These are phyloP conservation scores for Saccharomycopsis hybrid DNA, from an alignment of 1,139 yeast species.

Conservation along the genomic window DNA sequence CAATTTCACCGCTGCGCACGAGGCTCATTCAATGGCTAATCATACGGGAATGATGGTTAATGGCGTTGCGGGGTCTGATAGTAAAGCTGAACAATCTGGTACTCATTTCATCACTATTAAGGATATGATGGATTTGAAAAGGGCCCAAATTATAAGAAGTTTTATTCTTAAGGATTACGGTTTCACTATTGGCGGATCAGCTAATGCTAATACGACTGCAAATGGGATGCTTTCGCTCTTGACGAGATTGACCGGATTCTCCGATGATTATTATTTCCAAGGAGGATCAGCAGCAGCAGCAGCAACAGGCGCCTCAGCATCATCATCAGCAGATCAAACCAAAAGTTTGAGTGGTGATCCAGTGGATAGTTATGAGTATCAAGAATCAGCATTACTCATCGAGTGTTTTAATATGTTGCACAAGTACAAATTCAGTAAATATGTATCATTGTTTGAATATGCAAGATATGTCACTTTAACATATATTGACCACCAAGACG, in stretches of 20 bases:
- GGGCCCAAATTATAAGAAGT: slow-evolving; percentile 13
- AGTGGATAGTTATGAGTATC: slow-evolving; percentile 14
- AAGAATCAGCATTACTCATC: slow-evolving; percentile 12
- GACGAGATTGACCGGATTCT: slow-evolving; percentile 11
- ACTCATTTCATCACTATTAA: slow-evolving; percentile 20
- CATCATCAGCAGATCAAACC: background rate
- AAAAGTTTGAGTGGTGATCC: background rate
- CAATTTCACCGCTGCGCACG: slow-evolving; percentile 19
- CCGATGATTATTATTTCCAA: slow-evolving; percentile 10
- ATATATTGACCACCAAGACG: slow-evolving; percentile 73
- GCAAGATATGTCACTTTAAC: slow-evolving; percentile 76
- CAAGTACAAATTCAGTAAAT: slow-evolving; percentile 59
- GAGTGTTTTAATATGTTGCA: slow-evolving; percentile 53
- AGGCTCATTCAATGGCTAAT: slow-evolving; percentile 14
- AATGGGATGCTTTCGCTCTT: slow-evolving; percentile 8
- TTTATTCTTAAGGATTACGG: slow-evolving; percentile 19
- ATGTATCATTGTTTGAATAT: slow-evolving; percentile 75
- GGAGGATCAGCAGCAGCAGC: background rate
- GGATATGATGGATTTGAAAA: slow-evolving; percentile 16
- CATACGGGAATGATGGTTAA: background rate
- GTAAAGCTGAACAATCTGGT: slow-evolving; percentile 1
- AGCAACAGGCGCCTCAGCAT: too few species aligned
- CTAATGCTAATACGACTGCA: background rate
- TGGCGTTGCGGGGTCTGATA: background rate
- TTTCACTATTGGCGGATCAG: slow-evolving; percentile 7